Evolutionary conservation across 192 early-diverging fungal species (phyloP).

Genomic region (Polychytrium aggregatum): DNA sequence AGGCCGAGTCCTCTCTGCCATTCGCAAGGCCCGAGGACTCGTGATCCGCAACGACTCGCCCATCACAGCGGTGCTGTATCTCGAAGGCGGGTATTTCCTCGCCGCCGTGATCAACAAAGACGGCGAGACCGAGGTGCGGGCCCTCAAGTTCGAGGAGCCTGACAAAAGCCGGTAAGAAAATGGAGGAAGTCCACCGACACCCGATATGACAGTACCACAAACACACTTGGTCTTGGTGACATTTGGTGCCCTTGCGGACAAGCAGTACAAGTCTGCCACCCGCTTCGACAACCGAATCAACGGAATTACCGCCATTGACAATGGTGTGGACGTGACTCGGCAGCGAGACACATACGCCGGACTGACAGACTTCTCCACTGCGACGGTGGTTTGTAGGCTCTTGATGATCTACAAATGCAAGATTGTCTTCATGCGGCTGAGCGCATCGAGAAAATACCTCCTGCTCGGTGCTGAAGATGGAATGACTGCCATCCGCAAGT

Average conservation of each 20-base stretch:
- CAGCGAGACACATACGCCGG: neutral
- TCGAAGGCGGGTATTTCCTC: slow-evolving; percentile 43
- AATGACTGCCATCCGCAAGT: slow-evolving; percentile 26
- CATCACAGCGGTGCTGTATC: slow-evolving; percentile 22
- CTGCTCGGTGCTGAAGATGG: slow-evolving; percentile 30
- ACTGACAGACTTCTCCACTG: neutral
- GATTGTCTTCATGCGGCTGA: slow-evolving; percentile 26
- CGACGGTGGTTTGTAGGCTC: slow-evolving; percentile 12
- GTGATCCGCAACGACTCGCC: slow-evolving; percentile 19
- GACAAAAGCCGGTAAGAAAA: slow-evolving; percentile 34
- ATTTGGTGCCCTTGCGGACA: too few species aligned
- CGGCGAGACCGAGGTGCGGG: slow-evolving; percentile 35
- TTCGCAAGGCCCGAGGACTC: slow-evolving; percentile 31
- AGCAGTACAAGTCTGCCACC: too few species aligned
- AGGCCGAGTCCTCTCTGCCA: too few species aligned
- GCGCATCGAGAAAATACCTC: slow-evolving; percentile 30
- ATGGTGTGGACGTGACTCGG: neutral
- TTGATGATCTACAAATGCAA: slow-evolving; percentile 18
- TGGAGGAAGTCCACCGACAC: too few species aligned
- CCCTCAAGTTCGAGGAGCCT: slow-evolving; percentile 28
- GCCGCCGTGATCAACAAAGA: slow-evolving; percentile 32
- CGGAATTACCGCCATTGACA: neutral
- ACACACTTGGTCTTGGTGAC: slow-evolving; percentile 2
- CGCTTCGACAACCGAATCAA: too few species aligned
- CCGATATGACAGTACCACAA: too few species aligned